phyloP scores from a whole-genome alignment of 129 eudicot genomes.

The Chrysanthemum lavandulifolium region DNA sequence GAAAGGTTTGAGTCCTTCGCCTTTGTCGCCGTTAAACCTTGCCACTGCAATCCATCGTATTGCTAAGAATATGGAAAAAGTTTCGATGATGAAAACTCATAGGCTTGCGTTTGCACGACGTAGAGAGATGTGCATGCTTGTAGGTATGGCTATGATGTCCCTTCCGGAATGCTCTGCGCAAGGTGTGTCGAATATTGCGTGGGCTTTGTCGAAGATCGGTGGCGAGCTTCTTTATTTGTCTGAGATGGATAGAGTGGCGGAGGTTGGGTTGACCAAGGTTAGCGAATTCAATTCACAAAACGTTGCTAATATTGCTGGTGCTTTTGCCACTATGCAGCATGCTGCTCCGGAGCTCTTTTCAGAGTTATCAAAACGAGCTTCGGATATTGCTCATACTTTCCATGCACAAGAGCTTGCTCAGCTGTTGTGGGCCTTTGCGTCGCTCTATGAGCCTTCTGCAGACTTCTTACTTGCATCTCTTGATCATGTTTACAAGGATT shows the following conservation, averaged over 20 bases:
- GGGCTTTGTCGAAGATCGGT: slow-evolving; percentile 97
- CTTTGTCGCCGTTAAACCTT: slow-evolving; percentile 80
- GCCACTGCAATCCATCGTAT: slow-evolving; percentile 93
- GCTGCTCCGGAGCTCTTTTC: slow-evolving; percentile 79
- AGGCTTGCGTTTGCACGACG: slow-evolving; percentile 81
- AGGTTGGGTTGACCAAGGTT: slow-evolving; percentile 74
- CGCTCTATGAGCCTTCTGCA: slow-evolving; percentile 64
- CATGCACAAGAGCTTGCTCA: slow-evolving; percentile 88
- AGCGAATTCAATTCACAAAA: slow-evolving; percentile 78
- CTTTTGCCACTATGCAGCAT: slow-evolving; percentile 93
- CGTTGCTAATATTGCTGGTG: slow-evolving; percentile 90
- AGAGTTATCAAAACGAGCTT: slow-evolving; percentile 54
- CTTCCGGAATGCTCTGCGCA: slow-evolving; percentile 90
- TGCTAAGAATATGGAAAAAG: slow-evolving; percentile 97
- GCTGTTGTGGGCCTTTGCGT: slow-evolving; percentile 92
- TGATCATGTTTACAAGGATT: slow-evolving; percentile 50
- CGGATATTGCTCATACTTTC: slow-evolving; percentile 61
- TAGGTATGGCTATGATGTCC: slow-evolving; percentile 87
- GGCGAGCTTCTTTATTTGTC: slow-evolving; percentile 89
- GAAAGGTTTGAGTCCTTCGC: slow-evolving; percentile 94
- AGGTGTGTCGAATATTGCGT: slow-evolving; percentile 90
- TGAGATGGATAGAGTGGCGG: slow-evolving; percentile 96
- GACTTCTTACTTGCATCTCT: slow-evolving; percentile 54
- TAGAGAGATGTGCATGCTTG: slow-evolving; percentile 92
- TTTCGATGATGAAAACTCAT: slow-evolving; percentile 63